These are phyloP conservation scores for Crithidia acanthocephali DNA, from an alignment of 208 protist species.

Conservation along the genomic window DNA sequence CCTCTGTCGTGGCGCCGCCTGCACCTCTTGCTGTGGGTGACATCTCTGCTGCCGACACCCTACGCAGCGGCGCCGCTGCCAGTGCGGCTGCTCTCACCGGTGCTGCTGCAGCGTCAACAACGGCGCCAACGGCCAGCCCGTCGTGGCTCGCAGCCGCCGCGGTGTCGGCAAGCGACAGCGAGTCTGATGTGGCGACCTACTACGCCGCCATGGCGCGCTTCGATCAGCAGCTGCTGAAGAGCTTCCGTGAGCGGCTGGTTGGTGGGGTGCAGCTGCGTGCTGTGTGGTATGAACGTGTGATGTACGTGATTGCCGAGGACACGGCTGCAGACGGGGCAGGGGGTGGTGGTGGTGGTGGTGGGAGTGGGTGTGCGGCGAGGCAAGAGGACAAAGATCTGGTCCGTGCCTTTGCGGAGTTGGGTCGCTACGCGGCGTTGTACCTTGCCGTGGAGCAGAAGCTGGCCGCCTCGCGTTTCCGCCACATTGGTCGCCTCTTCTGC, in stretches of 20 bases:
- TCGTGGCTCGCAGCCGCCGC: not conserved
- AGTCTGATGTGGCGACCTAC: not conserved
- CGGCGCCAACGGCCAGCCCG: not conserved
- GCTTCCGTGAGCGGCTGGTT: constrained; percentile 52
- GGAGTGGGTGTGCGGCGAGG: not conserved
- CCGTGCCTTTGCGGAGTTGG: constrained; percentile 28
- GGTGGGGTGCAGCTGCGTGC: constrained; percentile 43
- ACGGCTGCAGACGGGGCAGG: not conserved
- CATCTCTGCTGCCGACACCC: not conserved
- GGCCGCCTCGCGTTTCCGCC: constrained; percentile 42
- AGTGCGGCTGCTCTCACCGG: too few relatives aligned
- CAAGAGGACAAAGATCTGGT: constrained; percentile 7
- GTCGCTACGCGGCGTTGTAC: constrained; percentile 48
- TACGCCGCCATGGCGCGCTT: constrained; percentile 36
- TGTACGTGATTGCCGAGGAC: constrained; percentile 55
- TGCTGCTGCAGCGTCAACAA: too few relatives aligned
- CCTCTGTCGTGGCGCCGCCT: not conserved
- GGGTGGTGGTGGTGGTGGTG: not conserved
- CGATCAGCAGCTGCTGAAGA: constrained; percentile 51
- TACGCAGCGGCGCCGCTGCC: not conserved
- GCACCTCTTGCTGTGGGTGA: not conserved
- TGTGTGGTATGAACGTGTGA: constrained; percentile 38
- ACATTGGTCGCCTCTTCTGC: constrained; percentile 54
- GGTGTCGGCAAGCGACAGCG: not conserved
- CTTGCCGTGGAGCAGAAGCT: constrained; percentile 60